Percentiles rank a stretch among this genome's conserved stretches.
These are phyloP conservation scores for Ambispora gerdemannii DNA, from an alignment of 192 early-diverging fungal genomes.

Conservation along the genomic window DNA sequence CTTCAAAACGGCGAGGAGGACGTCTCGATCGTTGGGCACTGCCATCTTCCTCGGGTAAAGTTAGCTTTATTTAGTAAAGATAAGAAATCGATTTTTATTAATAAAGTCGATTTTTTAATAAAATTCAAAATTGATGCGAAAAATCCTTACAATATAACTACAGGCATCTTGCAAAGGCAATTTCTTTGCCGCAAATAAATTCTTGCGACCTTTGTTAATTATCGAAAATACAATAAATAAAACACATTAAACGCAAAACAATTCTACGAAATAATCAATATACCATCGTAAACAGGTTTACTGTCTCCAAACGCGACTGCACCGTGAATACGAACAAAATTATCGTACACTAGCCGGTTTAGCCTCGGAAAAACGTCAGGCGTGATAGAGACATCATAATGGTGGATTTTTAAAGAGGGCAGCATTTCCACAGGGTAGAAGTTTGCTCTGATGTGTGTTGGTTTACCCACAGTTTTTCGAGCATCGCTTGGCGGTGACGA, in stretches of 20 bases:
- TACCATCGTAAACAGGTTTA: constrained; percentile 76
- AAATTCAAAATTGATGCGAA: background rate
- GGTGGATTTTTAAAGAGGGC: constrained; percentile 64
- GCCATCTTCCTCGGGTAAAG: constrained; percentile 34
- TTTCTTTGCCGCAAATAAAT: constrained; percentile 60
- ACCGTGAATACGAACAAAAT: constrained; percentile 52
- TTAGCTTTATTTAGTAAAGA: constrained; percentile 6
- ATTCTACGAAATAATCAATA: background rate
- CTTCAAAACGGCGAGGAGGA: constrained; percentile 53
- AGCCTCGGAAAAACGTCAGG: constrained; percentile 76
- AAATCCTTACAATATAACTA: constrained; percentile 51
- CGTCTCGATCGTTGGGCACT: constrained; percentile 30
- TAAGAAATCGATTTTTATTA: background rate
- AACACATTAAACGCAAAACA: background rate
- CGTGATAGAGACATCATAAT: constrained; percentile 77
- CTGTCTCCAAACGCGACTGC: constrained; percentile 53
- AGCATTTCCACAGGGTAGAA: constrained; percentile 69
- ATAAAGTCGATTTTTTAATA: background rate
- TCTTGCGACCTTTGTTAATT: constrained; percentile 58
- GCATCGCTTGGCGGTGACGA: too few species aligned
- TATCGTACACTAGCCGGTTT: constrained; percentile 61
- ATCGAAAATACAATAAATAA: background rate
- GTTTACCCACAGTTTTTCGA: too few species aligned
- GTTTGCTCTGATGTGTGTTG: constrained; percentile 56
- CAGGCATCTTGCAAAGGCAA: constrained; percentile 55